Evolutionary conservation across 2,329 filamentous ascomycete species (phyloP).

Genomic region (Cytospora mali): DNA sequence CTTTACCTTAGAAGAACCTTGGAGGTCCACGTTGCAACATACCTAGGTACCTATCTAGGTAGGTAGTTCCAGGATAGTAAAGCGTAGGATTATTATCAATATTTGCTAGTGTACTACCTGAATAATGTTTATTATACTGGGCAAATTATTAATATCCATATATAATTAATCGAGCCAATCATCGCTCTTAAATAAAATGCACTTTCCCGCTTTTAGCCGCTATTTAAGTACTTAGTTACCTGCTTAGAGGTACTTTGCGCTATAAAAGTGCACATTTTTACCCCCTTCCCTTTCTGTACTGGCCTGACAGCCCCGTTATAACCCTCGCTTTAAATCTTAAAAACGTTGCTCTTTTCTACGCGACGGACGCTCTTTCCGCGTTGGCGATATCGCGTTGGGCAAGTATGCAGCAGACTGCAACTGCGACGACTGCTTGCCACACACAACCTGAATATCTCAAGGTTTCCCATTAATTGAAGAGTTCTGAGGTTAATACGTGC

Average conservation of each 20-base stretch:
- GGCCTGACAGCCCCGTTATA: not conserved
- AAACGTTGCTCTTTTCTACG: not conserved
- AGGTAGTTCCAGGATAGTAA: too few relatives aligned
- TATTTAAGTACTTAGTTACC: not conserved
- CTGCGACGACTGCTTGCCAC: not conserved
- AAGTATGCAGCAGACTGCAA: not conserved
- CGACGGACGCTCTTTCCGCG: not conserved
- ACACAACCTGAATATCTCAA: too few relatives aligned
- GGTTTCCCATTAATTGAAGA: too few relatives aligned
- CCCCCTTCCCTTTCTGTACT: conserved; percentile 2
- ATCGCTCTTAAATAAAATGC: not conserved
- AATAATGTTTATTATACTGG: too few relatives aligned
- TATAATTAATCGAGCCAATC: not conserved
- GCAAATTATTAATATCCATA: not conserved
- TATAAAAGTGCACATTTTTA: conserved; percentile 1
- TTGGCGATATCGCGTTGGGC: not conserved
- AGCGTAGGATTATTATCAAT: too few relatives aligned
- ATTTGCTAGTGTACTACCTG: too few relatives aligned
- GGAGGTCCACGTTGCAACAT: too few relatives aligned
- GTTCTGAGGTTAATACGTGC: too few relatives aligned
- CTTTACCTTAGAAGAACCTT: too few relatives aligned
- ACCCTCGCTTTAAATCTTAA: conserved; percentile 1
- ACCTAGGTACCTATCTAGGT: too few relatives aligned
- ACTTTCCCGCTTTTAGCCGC: not conserved
- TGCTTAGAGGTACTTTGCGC: too few relatives aligned